Base-by-base conservation (phyloP, 805 yeast genomes). In the Cephaloascus albidus region DNA sequence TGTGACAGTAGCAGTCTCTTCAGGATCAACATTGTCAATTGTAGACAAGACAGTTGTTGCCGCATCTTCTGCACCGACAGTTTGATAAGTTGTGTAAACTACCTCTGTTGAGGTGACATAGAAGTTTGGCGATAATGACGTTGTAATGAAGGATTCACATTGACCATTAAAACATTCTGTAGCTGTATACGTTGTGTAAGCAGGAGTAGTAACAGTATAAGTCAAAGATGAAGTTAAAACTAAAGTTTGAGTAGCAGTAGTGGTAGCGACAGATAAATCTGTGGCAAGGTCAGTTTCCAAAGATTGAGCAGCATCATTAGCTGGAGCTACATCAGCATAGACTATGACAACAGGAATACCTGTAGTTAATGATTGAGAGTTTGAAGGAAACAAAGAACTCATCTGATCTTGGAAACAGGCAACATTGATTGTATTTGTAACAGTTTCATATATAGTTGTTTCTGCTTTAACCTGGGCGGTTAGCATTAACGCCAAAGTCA, bases 281-380 rank as follows among this genome's bases (percentile, higher is more conserved):
- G n/a, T n/a, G n/a, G n/a, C n/a, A 8, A 20, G 32, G 18, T 16
- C 35, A 14, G 33, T 14, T 19, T 33, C 41, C 14, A 27, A 37
- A 19, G 19, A 36, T 4, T 31, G 39, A 26, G 46, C 20, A 33
- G 39, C 34, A 16, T 10, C 27, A n/a, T n/a, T n/a, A 17, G 27
- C 40, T 18, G 39, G 41, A 16, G 37, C 3, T n/a, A 33, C 17
- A 14, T 34, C 16, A 27, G 20, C 19, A 31, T 59, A 54, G 14
- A 58, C 63, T 36, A 61, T 52, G 2, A 53, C 59, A n/a, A 62
- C 40, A 14, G 52, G 51, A 27, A 62, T 58, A 20, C 68, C 68
- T 3, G 49, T 40, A 10, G 50, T 39, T 20, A 44, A 28, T 8
- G 28, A 12, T 8, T 12, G 34, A 6, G 18, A 10, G 14, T 31